Evolutionary conservation across 78 protist species (phyloP).

Genomic region (Guillardia theta): DNA sequence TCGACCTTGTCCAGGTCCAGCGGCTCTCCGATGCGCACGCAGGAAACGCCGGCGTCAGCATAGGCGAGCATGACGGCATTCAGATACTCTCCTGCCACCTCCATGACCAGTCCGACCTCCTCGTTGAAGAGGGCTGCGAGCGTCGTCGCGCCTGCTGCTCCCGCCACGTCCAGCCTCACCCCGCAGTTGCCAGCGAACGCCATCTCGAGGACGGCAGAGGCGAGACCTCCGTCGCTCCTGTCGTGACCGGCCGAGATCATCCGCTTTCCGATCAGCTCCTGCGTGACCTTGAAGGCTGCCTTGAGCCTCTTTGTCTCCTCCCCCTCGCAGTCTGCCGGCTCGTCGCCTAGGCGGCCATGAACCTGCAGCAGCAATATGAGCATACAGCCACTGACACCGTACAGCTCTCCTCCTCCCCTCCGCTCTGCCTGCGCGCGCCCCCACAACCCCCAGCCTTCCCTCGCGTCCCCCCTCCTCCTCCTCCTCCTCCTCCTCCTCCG

Average conservation of each 20-base stretch:
- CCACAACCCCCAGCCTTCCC: too few relatives aligned
- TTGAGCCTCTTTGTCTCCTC: background rate
- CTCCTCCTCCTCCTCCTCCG: too few relatives aligned
- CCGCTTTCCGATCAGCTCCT: background rate
- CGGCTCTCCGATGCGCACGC: background rate
- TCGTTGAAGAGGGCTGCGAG: conserved; percentile 76
- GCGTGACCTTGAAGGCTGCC: conserved; percentile 36
- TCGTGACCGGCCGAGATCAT: conserved; percentile 75
- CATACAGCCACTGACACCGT: too few relatives aligned
- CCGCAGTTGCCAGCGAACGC: conserved; percentile 82
- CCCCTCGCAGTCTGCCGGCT: background rate
- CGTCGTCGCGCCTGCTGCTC: background rate
- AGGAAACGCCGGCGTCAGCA: conserved; percentile 15
- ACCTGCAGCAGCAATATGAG: background rate
- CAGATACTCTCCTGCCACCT: conserved; percentile 18
- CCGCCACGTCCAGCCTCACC: conserved; percentile 44
- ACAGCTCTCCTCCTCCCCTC: background rate
- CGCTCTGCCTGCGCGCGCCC: too few relatives aligned
- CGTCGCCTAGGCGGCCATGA: background rate
- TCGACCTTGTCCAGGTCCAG: background rate
- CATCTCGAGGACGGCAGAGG: conserved; percentile 84
- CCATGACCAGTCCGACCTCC: conserved; percentile 77
- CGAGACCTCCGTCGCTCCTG: conserved; percentile 89
- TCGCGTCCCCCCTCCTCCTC: too few relatives aligned
- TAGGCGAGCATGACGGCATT: background rate